Evolutionary conservation across 345 rosid species (phyloP).

Genomic region (Chamaenerion angustifolium): DNA sequence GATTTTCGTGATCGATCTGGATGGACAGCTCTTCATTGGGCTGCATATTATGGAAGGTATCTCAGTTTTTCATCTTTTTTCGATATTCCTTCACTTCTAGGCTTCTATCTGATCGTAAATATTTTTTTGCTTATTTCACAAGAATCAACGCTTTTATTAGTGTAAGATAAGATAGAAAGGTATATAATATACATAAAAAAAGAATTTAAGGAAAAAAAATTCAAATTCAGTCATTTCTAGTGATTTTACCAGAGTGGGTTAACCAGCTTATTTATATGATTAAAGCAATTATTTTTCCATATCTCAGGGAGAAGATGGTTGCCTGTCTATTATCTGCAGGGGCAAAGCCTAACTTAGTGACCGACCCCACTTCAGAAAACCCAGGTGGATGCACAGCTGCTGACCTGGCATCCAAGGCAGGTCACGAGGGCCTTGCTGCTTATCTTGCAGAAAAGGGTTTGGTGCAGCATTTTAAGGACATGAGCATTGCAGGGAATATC

Average conservation of each 20-base stretch:
- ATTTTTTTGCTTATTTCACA: no score
- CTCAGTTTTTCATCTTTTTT: not conserved
- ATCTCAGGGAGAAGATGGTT: slow-evolving; percentile 83
- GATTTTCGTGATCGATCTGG: slow-evolving; percentile 82
- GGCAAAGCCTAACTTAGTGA: slow-evolving; percentile 76
- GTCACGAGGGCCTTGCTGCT: slow-evolving; percentile 80
- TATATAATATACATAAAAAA: no score
- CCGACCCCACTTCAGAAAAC: slow-evolving; percentile 56
- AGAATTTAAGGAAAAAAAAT: no score
- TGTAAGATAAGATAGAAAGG: no score
- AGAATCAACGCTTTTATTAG: no score
- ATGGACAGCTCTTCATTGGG: slow-evolving; percentile 99
- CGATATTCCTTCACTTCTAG: no score
- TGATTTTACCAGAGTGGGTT: no score
- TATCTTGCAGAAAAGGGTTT: slow-evolving; percentile 81
- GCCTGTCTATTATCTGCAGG: slow-evolving; percentile 79
- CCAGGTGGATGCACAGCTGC: slow-evolving; percentile 74
- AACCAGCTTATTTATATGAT: not conserved
- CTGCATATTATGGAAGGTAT: slow-evolving; percentile 79
- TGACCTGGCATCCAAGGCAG: slow-evolving; percentile 67
- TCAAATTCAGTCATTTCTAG: no score
- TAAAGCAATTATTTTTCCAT: slow-evolving; percentile 6
- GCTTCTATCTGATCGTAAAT: not conserved
- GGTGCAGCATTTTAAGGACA: slow-evolving; percentile 63
- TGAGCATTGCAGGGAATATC: slow-evolving; percentile 77